Evolutionary conservation across 768 basidiomycete species (phyloP).

Genomic region (Collybiopsis luxurians): DNA sequence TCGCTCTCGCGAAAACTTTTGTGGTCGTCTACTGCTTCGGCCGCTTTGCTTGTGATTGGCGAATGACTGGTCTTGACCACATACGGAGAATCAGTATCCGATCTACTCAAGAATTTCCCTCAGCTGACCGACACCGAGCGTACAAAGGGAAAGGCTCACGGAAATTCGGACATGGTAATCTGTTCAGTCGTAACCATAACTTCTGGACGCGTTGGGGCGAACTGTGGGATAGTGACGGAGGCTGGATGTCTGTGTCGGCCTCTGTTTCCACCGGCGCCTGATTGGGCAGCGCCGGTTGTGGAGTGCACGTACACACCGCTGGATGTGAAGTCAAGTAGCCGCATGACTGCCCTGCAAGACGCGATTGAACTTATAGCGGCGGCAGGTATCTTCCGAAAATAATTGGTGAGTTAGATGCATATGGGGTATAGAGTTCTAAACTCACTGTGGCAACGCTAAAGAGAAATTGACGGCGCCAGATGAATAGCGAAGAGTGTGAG

Average conservation of each 20-base stretch:
- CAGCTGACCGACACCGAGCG: neutral
- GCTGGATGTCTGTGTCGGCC: constrained; percentile 26
- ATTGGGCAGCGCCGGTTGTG: constrained; percentile 28
- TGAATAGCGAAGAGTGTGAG: neutral
- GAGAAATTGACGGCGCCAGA: constrained; percentile 7
- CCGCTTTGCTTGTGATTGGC: neutral
- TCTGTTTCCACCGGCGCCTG: constrained; percentile 26
- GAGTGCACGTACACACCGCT: constrained; percentile 47
- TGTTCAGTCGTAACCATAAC: constrained; percentile 60
- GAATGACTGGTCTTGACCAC: neutral
- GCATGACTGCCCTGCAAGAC: constrained; percentile 67
- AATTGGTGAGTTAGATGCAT: neutral
- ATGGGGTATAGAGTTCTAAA: neutral
- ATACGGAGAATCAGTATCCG: constrained; percentile 3
- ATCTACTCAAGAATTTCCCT: neutral
- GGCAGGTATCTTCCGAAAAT: constrained; percentile 49
- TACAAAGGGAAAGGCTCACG: constrained; percentile 29
- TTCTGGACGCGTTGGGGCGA: constrained; percentile 36
- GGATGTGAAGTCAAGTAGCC: constrained; percentile 54
- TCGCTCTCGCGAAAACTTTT: neutral
- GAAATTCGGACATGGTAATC: constrained; percentile 56
- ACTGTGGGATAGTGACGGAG: constrained; percentile 29
- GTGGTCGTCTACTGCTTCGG: neutral
- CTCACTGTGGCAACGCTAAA: constrained; percentile 53
- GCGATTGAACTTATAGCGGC: constrained; percentile 63